These are phyloP conservation scores for Knoxdaviesia proteae DNA, from an alignment of 2,329 filamentous ascomycete species.

Conservation along the genomic window DNA sequence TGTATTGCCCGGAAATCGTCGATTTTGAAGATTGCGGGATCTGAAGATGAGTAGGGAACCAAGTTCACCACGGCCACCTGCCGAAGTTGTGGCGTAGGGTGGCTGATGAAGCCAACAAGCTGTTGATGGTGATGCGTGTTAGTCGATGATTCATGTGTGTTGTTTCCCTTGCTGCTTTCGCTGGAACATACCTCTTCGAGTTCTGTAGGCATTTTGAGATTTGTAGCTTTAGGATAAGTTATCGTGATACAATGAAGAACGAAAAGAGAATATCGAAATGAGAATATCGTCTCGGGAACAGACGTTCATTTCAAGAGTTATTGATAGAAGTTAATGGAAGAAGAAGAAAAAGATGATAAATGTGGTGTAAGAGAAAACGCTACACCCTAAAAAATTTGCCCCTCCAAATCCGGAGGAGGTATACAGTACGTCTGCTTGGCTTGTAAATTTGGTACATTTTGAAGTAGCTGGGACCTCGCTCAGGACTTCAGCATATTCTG, in stretches of 20 bases:
- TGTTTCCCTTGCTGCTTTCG: background rate
- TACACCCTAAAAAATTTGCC: no score
- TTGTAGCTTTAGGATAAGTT: no score
- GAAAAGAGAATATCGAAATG: no score
- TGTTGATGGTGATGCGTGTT: slow-evolving; percentile 14
- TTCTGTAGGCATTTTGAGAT: slow-evolving; percentile 47
- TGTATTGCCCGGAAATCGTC: slow-evolving; percentile 60
- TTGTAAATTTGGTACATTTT: no score
- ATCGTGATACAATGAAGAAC: no score
- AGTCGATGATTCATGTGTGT: no score
- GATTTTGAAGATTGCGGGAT: slow-evolving; percentile 68
- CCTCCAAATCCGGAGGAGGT: no score
- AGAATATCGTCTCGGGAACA: no score
- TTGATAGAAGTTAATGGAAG: background rate
- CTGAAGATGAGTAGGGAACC: slow-evolving; percentile 55
- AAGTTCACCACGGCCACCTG: slow-evolving; percentile 71
- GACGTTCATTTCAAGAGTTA: background rate
- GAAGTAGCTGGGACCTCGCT: no score
- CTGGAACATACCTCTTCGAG: slow-evolving; percentile 42
- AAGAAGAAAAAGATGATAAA: background rate
- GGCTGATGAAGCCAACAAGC: slow-evolving; percentile 84
- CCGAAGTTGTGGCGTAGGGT: slow-evolving; percentile 79
- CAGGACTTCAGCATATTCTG: background rate
- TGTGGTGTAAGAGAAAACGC: no score
- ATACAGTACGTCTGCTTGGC: no score